A percentile compares a stretch with the other conserved stretches of the same genome.
These are phyloP conservation scores for Nakaseomyces glabratus DNA, from an alignment of 1,139 yeast genomes.

Conservation along the genomic window DNA sequence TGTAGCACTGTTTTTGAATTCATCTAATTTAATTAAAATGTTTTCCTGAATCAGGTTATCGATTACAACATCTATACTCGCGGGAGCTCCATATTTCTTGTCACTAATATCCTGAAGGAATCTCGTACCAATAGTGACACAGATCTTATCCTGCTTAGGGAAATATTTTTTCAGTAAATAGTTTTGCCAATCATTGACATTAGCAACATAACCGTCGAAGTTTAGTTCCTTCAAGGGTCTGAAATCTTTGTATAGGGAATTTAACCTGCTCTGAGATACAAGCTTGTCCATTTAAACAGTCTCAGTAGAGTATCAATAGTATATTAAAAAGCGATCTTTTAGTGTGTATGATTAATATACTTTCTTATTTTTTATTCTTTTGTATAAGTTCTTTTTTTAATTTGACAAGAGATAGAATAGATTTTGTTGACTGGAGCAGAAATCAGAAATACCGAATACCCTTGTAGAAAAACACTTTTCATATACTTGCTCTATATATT, in stretches of 20 bases:
- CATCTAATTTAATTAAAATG: conserved; percentile 24
- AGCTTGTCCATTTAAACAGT: conserved; percentile 7
- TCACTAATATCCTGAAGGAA: conserved; percentile 25
- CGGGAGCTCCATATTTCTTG: conserved; percentile 31
- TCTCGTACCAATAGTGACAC: conserved; percentile 24
- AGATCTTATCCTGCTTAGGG: conserved; percentile 15
- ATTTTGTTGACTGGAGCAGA: no score
- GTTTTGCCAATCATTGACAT: conserved; percentile 49
- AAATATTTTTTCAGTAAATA: conserved; percentile 24
- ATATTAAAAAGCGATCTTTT: no score
- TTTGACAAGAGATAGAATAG: no score
- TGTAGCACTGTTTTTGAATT: conserved; percentile 17
- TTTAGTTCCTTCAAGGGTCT: conserved; percentile 42
- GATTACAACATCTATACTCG: conserved; percentile 32
- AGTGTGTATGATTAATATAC: no score
- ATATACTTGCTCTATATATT: no score
- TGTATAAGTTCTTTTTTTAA: no score
- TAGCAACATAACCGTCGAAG: conserved; percentile 64
- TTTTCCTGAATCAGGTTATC: conserved; percentile 29
- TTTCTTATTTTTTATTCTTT: no score
- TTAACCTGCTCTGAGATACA: conserved; percentile 40
- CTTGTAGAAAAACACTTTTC: no score
- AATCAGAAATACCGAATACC: no score
- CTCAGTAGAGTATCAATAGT: no score
- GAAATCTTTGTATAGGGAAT: conserved; percentile 57